A percentile compares a stretch with the other conserved stretches of the same genome.
These are phyloP conservation scores for Hansenula sp. DNA, from an alignment of 1,139 yeast species.

Conservation along the genomic window DNA sequence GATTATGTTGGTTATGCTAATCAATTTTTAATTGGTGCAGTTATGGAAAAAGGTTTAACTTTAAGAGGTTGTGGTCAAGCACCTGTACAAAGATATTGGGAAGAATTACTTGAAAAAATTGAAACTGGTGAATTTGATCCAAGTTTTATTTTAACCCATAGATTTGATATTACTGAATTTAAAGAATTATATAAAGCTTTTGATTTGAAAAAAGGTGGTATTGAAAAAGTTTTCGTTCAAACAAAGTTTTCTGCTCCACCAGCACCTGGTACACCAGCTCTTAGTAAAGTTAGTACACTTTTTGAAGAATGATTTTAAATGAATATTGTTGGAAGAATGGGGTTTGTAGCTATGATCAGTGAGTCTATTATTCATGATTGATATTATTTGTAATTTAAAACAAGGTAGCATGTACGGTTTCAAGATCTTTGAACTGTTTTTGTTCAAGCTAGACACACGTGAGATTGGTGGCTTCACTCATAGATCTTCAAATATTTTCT, in stretches of 20 bases:
- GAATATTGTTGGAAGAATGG: no score
- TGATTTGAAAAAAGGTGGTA: background rate
- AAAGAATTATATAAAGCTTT: background rate
- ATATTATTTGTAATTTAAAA: no score
- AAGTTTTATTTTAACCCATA: background rate
- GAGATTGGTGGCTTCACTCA: no score
- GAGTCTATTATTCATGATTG: no score
- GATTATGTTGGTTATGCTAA: background rate
- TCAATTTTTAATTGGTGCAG: background rate
- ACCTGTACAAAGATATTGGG: background rate
- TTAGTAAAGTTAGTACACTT: background rate
- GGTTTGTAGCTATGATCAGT: no score
- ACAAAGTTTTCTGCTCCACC: background rate
- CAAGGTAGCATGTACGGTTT: no score
- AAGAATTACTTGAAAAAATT: background rate
- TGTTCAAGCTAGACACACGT: no score
- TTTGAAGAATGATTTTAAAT: background rate
- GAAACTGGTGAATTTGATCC: background rate
- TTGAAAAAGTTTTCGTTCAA: background rate
- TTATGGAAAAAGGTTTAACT: background rate
- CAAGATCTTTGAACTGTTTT: no score
- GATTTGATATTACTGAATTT: background rate
- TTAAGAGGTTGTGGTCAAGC: background rate
- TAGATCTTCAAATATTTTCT: no score
- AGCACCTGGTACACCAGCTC: background rate